Evolutionary conservation across 768 basidiomycete genomes (phyloP).

Genomic region (Candolleomyces efflorescens): DNA sequence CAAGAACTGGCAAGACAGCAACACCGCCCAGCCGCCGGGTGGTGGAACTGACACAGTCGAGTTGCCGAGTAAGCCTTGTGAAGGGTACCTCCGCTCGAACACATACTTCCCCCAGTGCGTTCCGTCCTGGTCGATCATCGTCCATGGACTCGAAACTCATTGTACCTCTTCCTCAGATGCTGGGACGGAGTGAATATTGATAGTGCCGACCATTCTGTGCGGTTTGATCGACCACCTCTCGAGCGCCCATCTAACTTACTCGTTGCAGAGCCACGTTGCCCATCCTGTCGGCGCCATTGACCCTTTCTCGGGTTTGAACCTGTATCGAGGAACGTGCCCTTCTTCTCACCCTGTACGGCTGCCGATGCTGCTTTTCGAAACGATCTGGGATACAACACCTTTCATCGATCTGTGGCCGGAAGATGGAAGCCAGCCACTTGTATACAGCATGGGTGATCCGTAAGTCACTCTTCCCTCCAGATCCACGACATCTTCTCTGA

Average conservation of each 20-base stretch:
- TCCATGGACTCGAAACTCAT: too few relatives aligned
- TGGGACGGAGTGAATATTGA: slow-evolving; percentile 9
- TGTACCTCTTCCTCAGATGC: background rate
- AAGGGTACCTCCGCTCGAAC: slow-evolving; percentile 5
- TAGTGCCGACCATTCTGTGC: slow-evolving; percentile 6
- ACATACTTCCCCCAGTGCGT: slow-evolving; percentile 9
- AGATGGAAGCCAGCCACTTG: slow-evolving; percentile 11
- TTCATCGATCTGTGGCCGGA: slow-evolving; percentile 11
- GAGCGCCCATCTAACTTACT: background rate
- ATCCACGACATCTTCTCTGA: background rate
- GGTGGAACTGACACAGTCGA: slow-evolving; percentile 4
- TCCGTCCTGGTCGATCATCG: too few relatives aligned
- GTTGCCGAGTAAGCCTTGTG: slow-evolving; percentile 1
- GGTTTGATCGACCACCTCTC: background rate
- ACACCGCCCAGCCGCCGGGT: slow-evolving; percentile 4
- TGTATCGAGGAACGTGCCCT: slow-evolving; percentile 9
- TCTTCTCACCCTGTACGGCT: slow-evolving; percentile 9
- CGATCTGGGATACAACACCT: slow-evolving; percentile 11
- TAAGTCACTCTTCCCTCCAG: background rate
- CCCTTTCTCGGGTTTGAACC: slow-evolving; percentile 2
- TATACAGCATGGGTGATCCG: slow-evolving; percentile 15
- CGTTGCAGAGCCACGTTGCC: slow-evolving; percentile 5
- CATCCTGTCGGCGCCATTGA: slow-evolving; percentile 5
- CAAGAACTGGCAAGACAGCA: slow-evolving; percentile 1
- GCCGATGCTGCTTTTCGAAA: slow-evolving; percentile 10